Evolutionary conservation across 129 eudicot genomes (phyloP).

Genomic region (Erigeron canadensis): DNA sequence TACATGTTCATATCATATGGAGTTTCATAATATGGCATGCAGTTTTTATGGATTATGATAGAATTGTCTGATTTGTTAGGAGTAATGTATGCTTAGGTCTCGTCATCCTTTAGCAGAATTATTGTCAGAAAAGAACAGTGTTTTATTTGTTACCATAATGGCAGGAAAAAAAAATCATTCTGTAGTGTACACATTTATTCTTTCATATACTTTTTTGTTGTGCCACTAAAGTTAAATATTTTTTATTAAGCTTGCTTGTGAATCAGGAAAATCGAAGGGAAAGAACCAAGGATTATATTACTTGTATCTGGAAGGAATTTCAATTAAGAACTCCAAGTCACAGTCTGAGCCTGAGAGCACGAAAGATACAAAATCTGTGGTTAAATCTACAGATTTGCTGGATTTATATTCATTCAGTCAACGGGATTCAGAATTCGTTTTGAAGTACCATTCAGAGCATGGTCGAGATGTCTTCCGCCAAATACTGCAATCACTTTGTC

Average conservation of each 20-base stretch:
- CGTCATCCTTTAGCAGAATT: neutral
- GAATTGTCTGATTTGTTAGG: neutral
- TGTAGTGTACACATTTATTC: neutral
- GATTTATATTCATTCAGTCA: constrained; percentile 84
- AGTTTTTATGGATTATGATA: neutral
- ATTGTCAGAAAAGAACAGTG: neutral
- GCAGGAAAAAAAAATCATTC: neutral
- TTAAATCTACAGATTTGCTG: constrained; percentile 52
- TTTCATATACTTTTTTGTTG: neutral
- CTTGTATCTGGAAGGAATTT: constrained; percentile 87
- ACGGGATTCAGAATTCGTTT: constrained; percentile 76
- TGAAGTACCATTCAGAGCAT: constrained; percentile 65
- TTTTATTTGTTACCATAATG: neutral
- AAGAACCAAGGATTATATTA: constrained; percentile 86
- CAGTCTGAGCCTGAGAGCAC: constrained; percentile 50
- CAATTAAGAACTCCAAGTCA: constrained; percentile 79
- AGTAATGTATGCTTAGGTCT: neutral
- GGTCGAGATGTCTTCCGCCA: constrained; percentile 82
- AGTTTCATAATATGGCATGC: neutral
- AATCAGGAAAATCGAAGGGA: constrained; percentile 83
- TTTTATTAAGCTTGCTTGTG: constrained; percentile 12
- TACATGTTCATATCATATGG: neutral
- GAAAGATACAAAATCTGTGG: constrained; percentile 39
- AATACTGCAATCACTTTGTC: constrained; percentile 88
- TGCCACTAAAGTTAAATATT: neutral